A percentile compares a stretch with the other conserved stretches of the same genome.
These are phyloP conservation scores for Asterella californica DNA, from an alignment of 225 moss, liverwort and hornwort species.

Conservation along the genomic window DNA sequence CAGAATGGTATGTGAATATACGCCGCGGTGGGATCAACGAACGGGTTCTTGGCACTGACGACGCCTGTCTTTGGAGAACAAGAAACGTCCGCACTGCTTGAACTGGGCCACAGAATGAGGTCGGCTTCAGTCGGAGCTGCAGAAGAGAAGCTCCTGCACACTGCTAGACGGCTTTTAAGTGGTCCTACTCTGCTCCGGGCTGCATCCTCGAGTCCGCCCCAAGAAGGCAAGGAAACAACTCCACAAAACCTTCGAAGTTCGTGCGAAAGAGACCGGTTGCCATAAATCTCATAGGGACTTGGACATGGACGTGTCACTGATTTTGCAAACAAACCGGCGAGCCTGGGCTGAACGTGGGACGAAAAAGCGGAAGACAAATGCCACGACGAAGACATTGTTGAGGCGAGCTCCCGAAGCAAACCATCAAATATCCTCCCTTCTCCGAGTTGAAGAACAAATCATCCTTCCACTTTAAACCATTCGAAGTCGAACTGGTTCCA, in stretches of 20 bases:
- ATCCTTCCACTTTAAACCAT: not conserved
- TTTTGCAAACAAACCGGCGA: not conserved
- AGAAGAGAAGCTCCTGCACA: conserved; percentile 1
- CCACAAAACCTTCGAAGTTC: not conserved
- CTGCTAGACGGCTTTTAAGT: not conserved
- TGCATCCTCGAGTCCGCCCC: not conserved
- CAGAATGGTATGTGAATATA: conserved; percentile 93
- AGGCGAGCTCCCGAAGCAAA: not conserved
- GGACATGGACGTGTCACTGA: not conserved
- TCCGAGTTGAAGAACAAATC: not conserved
- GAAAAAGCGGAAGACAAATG: not conserved
- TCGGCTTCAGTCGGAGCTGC: not conserved
- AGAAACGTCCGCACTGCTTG: not conserved
- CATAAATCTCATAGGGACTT: not conserved
- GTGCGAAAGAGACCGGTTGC: not conserved
- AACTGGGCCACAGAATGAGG: not conserved
- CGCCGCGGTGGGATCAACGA: conserved; percentile 49
- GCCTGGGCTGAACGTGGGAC: conserved; percentile 1
- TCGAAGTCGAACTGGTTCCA: too few species aligned
- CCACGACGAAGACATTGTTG: conserved; percentile 5
- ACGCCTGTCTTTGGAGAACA: not conserved
- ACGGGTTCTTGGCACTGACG: not conserved
- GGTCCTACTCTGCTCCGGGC: not conserved
- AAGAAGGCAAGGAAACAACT: not conserved
- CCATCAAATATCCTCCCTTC: not conserved